Evolutionary conservation across 352 stramenopile genomes (phyloP), one percentile per base, ranked within the genome.

Genomic region (Thalassiosira oceanica): DNA sequence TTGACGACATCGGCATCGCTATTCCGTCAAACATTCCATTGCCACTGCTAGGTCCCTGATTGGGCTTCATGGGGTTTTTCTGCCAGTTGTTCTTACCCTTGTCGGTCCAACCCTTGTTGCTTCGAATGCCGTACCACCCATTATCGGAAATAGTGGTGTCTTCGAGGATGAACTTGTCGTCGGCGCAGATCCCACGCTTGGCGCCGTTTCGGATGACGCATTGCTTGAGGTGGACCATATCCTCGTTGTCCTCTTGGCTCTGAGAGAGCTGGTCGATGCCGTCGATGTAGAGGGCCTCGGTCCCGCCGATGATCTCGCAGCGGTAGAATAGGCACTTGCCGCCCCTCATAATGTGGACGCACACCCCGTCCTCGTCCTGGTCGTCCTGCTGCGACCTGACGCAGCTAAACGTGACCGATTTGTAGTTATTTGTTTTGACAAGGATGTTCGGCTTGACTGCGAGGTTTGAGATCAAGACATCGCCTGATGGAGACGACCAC

Each of bases 71-170:
- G 10, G 33, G 33, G n/a, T 39, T 39, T 13, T n/a, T 10, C n/a
- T 39, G 33, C 33, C 33, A 39, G n/a, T 39, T 39, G n/a, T 39
- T 39, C 33, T n/a, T n/a, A 39, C 33, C 33, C 33, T 39, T 39
- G n/a, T 39, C 33, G n/a, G 33, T 39, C 33, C 33, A 39, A 13
- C 33, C 33, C 33, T 13, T 13, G 33, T 39, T 39, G 10, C 10
- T 13, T n/a, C 33, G 10, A 39, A 39, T 39, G n/a, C 33, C 33
- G n/a, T 39, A 39, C 33, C 33, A 39, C 10, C 33, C 33, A 39
- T 39, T 39, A 39, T 39, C 33, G n/a, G 10, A n/a, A 39, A 39
- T 39, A 39, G n/a, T n/a, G n/a, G 10, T 39, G 10, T 39, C n/a
- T n/a, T 39, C 33, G 10, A 39, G 33, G 33, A 39, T 39, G 33